These are phyloP conservation scores for Aspergillus campestris DNA, from an alignment of 495 filamentous ascomycete species.

Conservation along the genomic window DNA sequence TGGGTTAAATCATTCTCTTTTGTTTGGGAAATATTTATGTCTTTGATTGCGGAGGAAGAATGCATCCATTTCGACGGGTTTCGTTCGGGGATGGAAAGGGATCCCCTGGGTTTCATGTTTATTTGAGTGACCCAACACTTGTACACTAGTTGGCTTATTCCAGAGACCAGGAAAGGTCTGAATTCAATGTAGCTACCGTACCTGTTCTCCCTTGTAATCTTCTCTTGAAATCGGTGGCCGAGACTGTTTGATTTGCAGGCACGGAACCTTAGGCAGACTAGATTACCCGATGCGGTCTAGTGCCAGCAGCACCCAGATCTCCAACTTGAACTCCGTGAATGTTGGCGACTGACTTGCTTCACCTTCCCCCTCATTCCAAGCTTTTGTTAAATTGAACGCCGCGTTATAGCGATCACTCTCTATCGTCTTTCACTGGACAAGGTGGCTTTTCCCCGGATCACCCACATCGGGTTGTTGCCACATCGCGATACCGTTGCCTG, in stretches of 20 bases:
- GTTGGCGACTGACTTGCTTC: slow-evolving; percentile 10
- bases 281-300: slow-evolving; percentile 12
- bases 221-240: too few species aligned
- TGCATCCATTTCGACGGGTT: not conserved
- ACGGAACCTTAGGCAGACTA: not conserved
- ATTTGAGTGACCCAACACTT: not conserved
- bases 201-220: too few species aligned
- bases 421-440: not conserved
- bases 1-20: slow-evolving; percentile 46
- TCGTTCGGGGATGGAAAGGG: not conserved
- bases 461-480: not conserved
- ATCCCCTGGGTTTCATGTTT: not conserved
- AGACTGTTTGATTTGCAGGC: too few species aligned
- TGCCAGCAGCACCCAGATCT: slow-evolving; percentile 12
- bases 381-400: not conserved
- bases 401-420: not conserved
- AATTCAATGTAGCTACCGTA: too few species aligned
- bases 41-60: too few species aligned
- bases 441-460: not conserved
- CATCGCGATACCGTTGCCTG: slow-evolving; percentile 13
- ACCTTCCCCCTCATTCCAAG: not conserved
- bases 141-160: slow-evolving; percentile 2
- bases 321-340: slow-evolving; percentile 10
- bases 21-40: not conserved
- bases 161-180: not conserved